Evolutionary conservation across 2,329 filamentous ascomycete species (phyloP), one percentile per base, ranked within the genome.

Genomic region (Xylariaceae sp.): DNA sequence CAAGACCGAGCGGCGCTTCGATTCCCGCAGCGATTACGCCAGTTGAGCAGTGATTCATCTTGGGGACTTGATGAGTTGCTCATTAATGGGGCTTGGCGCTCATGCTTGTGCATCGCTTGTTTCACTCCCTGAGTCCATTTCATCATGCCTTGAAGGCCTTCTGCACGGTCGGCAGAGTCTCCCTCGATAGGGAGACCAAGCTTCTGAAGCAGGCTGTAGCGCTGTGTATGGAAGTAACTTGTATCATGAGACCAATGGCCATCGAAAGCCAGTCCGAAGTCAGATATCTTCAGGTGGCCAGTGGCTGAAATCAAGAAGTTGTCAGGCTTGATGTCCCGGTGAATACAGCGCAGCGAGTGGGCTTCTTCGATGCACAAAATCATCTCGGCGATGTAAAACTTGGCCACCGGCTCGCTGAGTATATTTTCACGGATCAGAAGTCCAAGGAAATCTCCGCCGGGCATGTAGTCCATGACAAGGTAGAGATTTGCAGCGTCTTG

Each of bases 391-490:
- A 96, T 79, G 72, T 97, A 97, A 78, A 90, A 97, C 63, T 84
- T 88, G 3, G 92, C 87, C 49, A 90, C 84, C 0, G 82, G 78
- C 73, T 97, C 94, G 57, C 85, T 85, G 1, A 99, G 79, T 2
- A 90, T 84, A 62, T 94, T 92, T 69, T 95, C 89, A 13, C 92
- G 86, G 57, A 97, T 88, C 13, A 99, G 77, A 0, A 97, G 75
- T 1, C 90, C 90, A 0, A 99, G 80, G 66, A 99, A 97, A 72
- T 99, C 93, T 0, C 94, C 93, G 0, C 93, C 94, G 1, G 95
- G 88, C 91, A 97, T 97, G 71, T 96, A 99, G 61, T 97, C 92
- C 92, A 97, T 97, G 55, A 97, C 89, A 4, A 99, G 83, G 68
- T 97, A 97, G 4, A 99, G 80, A 67, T 90, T 90, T 48, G 83